Evolutionary conservation across 352 stramenopile genomes (phyloP).

Genomic region (Phytophthora citricola): DNA sequence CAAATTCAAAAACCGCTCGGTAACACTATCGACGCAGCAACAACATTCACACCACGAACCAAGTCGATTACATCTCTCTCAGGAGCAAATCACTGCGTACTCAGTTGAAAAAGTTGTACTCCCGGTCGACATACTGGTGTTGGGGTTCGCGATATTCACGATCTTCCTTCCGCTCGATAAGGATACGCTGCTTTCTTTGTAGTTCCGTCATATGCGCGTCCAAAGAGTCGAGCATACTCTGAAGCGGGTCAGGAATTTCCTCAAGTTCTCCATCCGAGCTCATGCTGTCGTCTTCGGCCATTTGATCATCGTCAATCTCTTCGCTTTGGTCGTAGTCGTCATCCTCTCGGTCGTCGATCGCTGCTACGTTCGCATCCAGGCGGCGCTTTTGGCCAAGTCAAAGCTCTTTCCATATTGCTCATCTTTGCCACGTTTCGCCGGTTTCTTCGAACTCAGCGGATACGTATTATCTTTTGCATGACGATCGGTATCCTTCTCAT

Average conservation of each 20-base stretch:
- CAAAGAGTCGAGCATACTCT: conserved; percentile 42
- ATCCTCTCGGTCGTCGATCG: conserved; percentile 24
- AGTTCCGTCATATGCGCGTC: conserved; percentile 52
- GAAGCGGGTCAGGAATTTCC: conserved; percentile 28
- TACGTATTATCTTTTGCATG: conserved; percentile 16
- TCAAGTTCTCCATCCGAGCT: conserved; percentile 34
- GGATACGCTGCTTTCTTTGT: conserved; percentile 45
- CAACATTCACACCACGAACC: conserved; percentile 11
- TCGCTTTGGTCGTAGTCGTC: conserved; percentile 29
- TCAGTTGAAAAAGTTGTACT: conserved; percentile 19
- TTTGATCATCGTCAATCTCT: conserved; percentile 28
- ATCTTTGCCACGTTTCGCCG: conserved; percentile 37
- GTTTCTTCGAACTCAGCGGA: conserved; percentile 17
- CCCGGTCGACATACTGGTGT: conserved; percentile 11
- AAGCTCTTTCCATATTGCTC: conserved; percentile 43
- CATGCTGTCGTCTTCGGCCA: conserved; percentile 14
- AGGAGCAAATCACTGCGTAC: conserved; percentile 11
- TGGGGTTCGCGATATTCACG: conserved; percentile 39
- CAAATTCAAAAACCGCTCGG: conserved; percentile 8
- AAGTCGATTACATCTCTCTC: conserved; percentile 3
- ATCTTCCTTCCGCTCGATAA: conserved; percentile 65
- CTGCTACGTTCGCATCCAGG: conserved; percentile 17
- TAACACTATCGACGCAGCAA: not conserved
- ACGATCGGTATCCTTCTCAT: conserved; percentile 21
- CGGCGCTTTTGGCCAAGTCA: conserved; percentile 36